Base-by-base conservation (phyloP, 108 stramenopile species). In the Schizochytrium sp. region DNA sequence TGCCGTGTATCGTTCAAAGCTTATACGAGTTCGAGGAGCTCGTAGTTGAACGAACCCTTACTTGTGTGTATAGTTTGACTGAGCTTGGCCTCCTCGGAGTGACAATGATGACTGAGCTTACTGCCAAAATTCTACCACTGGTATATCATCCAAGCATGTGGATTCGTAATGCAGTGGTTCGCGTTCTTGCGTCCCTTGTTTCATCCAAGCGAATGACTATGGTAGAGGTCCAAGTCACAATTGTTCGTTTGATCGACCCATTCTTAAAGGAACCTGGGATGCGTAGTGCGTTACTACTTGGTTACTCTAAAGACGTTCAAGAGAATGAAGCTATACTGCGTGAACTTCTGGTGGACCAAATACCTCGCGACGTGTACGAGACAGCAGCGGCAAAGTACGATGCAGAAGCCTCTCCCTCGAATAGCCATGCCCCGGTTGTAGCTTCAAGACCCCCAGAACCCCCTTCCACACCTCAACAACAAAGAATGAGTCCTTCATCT, bases 1-100 rank as follows among this genome's bases (percentile, higher is more conserved):
- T 98, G 7, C 98, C 98, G 46, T 97, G 97, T 90, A 89, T 99
- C 46, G 98, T 98, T 92, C 96, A 96, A 50, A 96, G 95, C 2
- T 94, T 98, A 8, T 95, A 94, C 50, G 99, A 99, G 91, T 90
- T 93, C 13, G 94, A 95, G 69, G 97, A 98, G 88, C 88, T 91
- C 40, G 99, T 98, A 46, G 92, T 97, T 12, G 91, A 91, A 17
- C 88, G 93, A 49, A 97, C 97, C 40, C 88, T 98, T 40, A 55
- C 89, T 47, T 92, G 91, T 69, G 56, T 92, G 40, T 87, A 87
- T 17, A 53, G 88, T 53, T 91, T 93, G 41, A 88, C 90, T 38
- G 89, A 88, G 57, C 83, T 91, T 44, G 89, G 91, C 56, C 88
- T 91, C 28, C 90, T 91, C 19, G 72, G 55, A n/a, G 40, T 60